Base-by-base conservation (phyloP, 371 early-diverging fungal species). In the Saksenaea oblongispora region DNA sequence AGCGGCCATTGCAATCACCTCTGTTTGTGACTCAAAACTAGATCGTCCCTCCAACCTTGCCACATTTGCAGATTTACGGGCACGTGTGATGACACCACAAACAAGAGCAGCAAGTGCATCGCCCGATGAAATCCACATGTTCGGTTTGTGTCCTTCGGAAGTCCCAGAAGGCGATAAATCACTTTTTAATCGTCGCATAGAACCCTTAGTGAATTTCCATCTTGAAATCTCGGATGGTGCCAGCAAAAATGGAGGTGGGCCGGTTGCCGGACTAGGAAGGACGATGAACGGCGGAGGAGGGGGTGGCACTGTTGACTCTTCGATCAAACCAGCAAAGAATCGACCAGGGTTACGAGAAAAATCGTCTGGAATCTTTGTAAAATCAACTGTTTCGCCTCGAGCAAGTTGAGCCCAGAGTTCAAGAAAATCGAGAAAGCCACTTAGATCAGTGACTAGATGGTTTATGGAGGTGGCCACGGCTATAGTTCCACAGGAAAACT, bases 401-500 rank as follows among this genome's bases (percentile, higher is more conserved):
- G 66, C 60, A 26, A 79, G 34, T 26, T 41, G 39, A 55, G 77
- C 72, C 79, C 79, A 79, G 2, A 76, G 60, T 57, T 79, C 72
- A 31, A 79, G 71, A 35, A 79, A 76, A 56, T 76, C 75, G 4
- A 76, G 69, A 41, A 67, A 74, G 7, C 77, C 73, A 13, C 77
- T 56, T 37, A 79, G 56, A 62, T 79, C 79, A n/a, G 75, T 17
- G 0, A 71, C 62, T 57, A 67, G 77, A 62, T 79, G 79, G 37
- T 76, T 47, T 5, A 79, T 54, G 24, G 79, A 79, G 8, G 79
- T 44, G 5, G 75, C 75, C 2, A 79, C 73, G 37, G 63, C 72
- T 4, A 79, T 62, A 9, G 75, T 72, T 27, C 79, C 77, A 37
- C 79, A 79, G 27, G 77, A 76, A 66, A 79, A 79, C 77, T 78